Evolutionary conservation across 2,329 filamentous ascomycete genomes (phyloP).

Genomic region (Ceratocystis ficicola): DNA sequence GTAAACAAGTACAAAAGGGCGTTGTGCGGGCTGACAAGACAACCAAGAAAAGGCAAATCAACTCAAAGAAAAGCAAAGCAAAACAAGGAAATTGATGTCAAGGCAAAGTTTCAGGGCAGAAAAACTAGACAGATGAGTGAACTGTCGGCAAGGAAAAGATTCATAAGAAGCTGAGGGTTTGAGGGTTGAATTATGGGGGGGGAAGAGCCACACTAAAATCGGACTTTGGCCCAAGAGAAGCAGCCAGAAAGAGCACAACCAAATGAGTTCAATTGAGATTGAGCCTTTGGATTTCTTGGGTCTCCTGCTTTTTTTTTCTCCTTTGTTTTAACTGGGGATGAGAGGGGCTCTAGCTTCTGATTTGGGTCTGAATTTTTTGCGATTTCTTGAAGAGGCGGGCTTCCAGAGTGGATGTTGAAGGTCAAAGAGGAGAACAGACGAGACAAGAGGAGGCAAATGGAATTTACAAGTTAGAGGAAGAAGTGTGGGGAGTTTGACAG

Average conservation of each 20-base stretch:
- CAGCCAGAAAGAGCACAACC: not conserved
- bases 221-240: not conserved
- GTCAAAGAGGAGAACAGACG: slow-evolving; percentile 3
- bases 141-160: not conserved
- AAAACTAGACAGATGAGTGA: not conserved
- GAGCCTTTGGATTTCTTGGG: not conserved
- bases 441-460: slow-evolving; percentile 4
- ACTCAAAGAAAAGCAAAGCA: not conserved
- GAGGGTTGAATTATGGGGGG: slow-evolving; percentile 10
- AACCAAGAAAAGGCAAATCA: not conserved
- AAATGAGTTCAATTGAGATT: too few relatives aligned
- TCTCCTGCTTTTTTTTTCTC: not conserved
- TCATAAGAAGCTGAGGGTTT: not conserved
- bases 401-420: not conserved
- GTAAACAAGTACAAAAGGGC: not conserved
- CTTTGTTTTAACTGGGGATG: not conserved
- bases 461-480: slow-evolving; percentile 3
- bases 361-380: not conserved
- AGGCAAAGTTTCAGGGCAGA: not conserved
- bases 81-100: too few relatives aligned
- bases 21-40: not conserved
- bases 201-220: not conserved
- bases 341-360: slow-evolving; percentile 1
- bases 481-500: slow-evolving; percentile 5
- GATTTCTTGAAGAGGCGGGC: not conserved